phyloP scores from a whole-genome alignment of 805 yeast species.

The Soucietia sequanensis region DNA sequence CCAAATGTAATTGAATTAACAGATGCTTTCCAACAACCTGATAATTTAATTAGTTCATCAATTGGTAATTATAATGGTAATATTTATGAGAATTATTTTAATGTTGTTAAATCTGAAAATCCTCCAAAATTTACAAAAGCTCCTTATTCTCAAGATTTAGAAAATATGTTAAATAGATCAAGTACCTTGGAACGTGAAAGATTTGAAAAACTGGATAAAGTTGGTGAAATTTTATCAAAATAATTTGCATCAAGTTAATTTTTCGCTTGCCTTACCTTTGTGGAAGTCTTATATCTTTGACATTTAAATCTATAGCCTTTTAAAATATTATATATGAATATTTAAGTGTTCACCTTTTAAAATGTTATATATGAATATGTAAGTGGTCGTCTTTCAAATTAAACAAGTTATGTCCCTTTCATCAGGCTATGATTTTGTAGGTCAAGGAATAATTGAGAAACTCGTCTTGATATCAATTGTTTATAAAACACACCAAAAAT shows the following conservation, averaged over 20 bases:
- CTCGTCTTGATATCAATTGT: too few relatives aligned
- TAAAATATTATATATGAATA: too few relatives aligned
- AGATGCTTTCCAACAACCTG: conserved; percentile 81
- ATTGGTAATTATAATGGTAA: conserved; percentile 82
- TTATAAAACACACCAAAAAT: too few relatives aligned
- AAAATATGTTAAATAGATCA: conserved; percentile 32
- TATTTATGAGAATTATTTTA: conserved; percentile 75
- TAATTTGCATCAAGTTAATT: not conserved
- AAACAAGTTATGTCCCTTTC: too few relatives aligned
- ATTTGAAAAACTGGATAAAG: conserved; percentile 26
- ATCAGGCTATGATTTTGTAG: too few relatives aligned
- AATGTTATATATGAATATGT: not conserved
- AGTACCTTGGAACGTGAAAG: conserved; percentile 34
- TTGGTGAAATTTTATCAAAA: conserved; percentile 17
- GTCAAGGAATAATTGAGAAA: too few relatives aligned
- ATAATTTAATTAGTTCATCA: conserved; percentile 77
- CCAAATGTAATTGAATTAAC: conserved; percentile 74
- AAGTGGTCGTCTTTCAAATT: too few relatives aligned
- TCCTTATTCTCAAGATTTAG: conserved; percentile 47
- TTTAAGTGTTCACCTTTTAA: too few relatives aligned
- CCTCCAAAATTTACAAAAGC: conserved; percentile 58
- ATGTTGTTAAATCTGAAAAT: conserved; percentile 46
- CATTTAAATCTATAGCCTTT: too few relatives aligned
- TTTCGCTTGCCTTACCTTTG: too few relatives aligned
- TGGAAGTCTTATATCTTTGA: too few relatives aligned